Evolutionary conservation across 2,329 filamentous ascomycete species (phyloP).

Genomic region (Fusarium torreyae): DNA sequence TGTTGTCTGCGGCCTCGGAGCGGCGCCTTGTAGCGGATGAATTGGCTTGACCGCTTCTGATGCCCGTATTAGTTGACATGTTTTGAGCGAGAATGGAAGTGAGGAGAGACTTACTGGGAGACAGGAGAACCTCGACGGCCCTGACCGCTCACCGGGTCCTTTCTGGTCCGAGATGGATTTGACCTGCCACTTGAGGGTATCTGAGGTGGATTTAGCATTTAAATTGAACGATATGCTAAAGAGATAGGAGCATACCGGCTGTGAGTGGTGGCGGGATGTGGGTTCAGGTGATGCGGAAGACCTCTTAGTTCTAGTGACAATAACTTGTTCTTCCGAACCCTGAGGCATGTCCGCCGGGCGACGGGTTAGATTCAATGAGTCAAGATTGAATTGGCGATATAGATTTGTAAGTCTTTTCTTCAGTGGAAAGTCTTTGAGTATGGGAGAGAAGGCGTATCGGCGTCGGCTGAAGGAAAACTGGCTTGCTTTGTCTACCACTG

Average conservation of each 20-base stretch:
- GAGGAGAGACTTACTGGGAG: constrained; percentile 30
- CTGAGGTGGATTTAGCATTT: constrained; percentile 17
- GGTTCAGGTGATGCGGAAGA: constrained; percentile 38
- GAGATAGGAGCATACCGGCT: constrained; percentile 12
- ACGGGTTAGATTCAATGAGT: constrained; percentile 35
- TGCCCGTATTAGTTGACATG: neutral
- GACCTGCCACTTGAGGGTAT: constrained; percentile 20
- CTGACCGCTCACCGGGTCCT: constrained; percentile 47
- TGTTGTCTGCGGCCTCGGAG: constrained; percentile 25
- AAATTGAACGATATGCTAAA: fast-evolving
- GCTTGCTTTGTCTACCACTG: constrained; percentile 49
- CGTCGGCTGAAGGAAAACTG: constrained; percentile 42
- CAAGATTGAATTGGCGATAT: constrained; percentile 28
- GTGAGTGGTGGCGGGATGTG: constrained; percentile 11
- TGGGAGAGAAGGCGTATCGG: constrained; percentile 15
- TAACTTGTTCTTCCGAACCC: constrained; percentile 43
- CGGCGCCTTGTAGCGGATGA: constrained; percentile 26
- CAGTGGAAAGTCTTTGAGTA: constrained; percentile 15
- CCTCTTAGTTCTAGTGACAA: constrained; percentile 41
- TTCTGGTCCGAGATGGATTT: constrained; percentile 23
- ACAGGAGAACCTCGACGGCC: constrained; percentile 44
- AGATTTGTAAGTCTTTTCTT: constrained; percentile 28
- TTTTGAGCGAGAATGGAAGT: too few relatives aligned
- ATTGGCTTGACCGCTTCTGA: constrained; percentile 35
- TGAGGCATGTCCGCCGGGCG: constrained; percentile 50